Conservation (phyloP, 2,329 filamentous ascomycete species). For the Chaetomium strumarium region DNA sequence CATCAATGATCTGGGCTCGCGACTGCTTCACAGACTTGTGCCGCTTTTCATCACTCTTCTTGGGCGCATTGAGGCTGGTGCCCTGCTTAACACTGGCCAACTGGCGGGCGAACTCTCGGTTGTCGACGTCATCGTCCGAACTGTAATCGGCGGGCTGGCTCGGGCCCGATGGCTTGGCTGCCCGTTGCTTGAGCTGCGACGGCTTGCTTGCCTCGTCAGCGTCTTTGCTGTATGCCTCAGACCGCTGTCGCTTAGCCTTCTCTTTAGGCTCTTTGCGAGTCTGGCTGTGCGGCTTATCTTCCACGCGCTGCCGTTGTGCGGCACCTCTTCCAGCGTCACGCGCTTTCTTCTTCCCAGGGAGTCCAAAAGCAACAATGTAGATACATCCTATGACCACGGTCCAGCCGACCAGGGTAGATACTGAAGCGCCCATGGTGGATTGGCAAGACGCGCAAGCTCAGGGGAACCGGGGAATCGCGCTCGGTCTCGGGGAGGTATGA, state of each 20-base stretch:
- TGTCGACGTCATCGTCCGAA: constrained; percentile 57
- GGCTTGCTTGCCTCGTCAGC: constrained; percentile 29
- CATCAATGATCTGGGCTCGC: constrained; percentile 48
- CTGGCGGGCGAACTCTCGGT: constrained; percentile 71
- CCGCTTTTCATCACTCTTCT: constrained; percentile 55
- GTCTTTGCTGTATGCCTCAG: constrained; percentile 28
- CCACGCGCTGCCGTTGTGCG: constrained; percentile 26
- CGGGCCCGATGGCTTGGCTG: constrained; percentile 27
- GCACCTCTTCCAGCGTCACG: constrained; percentile 19
- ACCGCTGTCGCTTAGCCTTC: constrained; percentile 35
- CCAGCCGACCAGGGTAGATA: constrained; percentile 33
- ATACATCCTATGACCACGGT: constrained; percentile 26
- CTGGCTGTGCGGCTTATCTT: constrained; percentile 32
- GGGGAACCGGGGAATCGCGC: not conserved
- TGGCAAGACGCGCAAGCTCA: not conserved
- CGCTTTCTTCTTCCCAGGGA: constrained; percentile 24
- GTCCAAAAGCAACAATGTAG: constrained; percentile 22
- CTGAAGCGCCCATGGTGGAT: constrained; percentile 31
- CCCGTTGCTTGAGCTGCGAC: constrained; percentile 34
- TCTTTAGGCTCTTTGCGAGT: constrained; percentile 33
- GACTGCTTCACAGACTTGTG: constrained; percentile 66
- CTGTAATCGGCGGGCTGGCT: constrained; percentile 36
- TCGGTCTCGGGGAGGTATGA: not conserved
- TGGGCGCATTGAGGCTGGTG: constrained; percentile 48
- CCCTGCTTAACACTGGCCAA: constrained; percentile 67